Evolutionary conservation across 2,329 filamentous ascomycete genomes (phyloP).

Genomic region (Trichoderma koningiopsis): DNA sequence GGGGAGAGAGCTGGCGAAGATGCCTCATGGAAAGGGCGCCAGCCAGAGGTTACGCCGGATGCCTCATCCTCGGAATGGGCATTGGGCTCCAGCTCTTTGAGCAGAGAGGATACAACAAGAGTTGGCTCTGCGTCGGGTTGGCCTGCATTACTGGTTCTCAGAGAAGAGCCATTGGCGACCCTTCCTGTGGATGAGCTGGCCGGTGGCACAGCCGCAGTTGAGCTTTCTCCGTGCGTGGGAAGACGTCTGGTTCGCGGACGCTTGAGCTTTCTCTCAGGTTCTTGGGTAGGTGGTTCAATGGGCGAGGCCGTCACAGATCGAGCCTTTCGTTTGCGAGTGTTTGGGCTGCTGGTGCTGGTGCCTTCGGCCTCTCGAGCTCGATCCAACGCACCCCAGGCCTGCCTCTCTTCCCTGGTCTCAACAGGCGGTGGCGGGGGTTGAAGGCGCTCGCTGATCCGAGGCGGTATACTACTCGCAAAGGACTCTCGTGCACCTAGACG

Average conservation of each 20-base stretch:
- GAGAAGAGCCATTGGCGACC: constrained; percentile 30
- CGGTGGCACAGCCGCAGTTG: constrained; percentile 40
- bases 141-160: constrained; percentile 31
- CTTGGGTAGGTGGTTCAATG: constrained; percentile 60
- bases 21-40: constrained; percentile 40
- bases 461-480: constrained; percentile 65
- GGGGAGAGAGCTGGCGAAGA: constrained; percentile 69
- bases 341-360: constrained; percentile 46
- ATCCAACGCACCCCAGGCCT: constrained; percentile 90
- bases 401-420: constrained; percentile 77
- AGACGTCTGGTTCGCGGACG: constrained; percentile 78
- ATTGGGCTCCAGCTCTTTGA: constrained; percentile 82
- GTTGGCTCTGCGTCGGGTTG: constrained; percentile 61
- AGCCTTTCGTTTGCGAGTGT: constrained; percentile 71
- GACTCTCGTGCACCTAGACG: constrained; percentile 74
- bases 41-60: constrained; percentile 32
- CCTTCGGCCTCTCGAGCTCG: constrained; percentile 72
- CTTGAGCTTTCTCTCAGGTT: constrained; percentile 83
- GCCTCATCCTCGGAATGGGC: constrained; percentile 60
- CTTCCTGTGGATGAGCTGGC: constrained; percentile 36
- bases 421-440: constrained; percentile 58
- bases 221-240: constrained; percentile 50
- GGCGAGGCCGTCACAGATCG: constrained; percentile 72
- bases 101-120: constrained; percentile 80
- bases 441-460: constrained; percentile 62